Evolutionary conservation across 495 filamentous ascomycete genomes (phyloP), one percentile per base, ranked within the genome.

Genomic region (Friedmanniomyces simplex): DNA sequence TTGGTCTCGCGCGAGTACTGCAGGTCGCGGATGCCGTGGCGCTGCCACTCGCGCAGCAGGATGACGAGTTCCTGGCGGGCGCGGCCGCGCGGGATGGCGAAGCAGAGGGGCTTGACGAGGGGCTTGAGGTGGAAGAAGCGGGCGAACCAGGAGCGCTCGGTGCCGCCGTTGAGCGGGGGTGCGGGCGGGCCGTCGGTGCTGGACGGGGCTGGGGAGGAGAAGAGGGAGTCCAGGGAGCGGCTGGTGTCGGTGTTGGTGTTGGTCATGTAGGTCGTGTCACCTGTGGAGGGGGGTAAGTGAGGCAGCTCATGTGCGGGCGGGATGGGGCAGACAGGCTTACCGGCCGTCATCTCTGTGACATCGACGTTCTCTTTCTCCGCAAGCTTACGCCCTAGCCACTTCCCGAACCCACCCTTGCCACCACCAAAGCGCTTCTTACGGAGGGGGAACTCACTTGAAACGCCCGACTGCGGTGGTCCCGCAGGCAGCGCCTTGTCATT

Each of bases 81-180:
- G 52, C 82, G 82, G 21, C 79, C 71, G 50, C 82, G 84, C 1
- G 82, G 77, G 21, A 86, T 75, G 6, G 78, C 77, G 62, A 97
- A 84, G 66, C 88, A 89, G 12, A 96, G 66, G 10, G 84, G 76
- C 52, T 79, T 78, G 26, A 73, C 81, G 0, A 85, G 84, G 0
- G 93, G 91, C 65, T 93, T 95, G 68, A 96, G 84, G 48, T 89
- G 82, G 71, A 98, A 85, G 21, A 97, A 80, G 16, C 86, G 85
- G 34, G 86, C 82, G 49, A 98, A 77, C 89, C 90, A 96, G 57
- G 86, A 93, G 58, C 84, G 81, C 46, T 82, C 79, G 2, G 80
- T 74, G 18, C 79, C 81, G 50, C 81, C 78, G n/a, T n/a, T n/a
- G n/a, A n/a, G n/a, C 57, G 76, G 70, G 51, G 39, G 4, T 13